Conservation (phyloP, 768 basidiomycete species). For the Auricularia sp. region DNA sequence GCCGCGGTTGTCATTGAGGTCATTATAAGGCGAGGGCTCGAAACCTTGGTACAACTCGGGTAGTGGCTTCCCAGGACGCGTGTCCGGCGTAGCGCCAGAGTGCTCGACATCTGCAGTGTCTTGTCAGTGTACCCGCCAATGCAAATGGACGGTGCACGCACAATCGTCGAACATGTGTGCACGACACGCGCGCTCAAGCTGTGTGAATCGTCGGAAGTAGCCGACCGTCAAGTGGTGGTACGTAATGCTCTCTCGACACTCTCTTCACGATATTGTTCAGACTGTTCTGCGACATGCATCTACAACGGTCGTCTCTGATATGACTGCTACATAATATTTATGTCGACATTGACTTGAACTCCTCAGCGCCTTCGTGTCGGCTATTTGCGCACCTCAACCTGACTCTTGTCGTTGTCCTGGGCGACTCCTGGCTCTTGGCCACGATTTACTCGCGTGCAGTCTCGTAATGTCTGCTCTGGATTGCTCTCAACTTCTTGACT, state of each 20-base stretch:
- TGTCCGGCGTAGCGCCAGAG: slow-evolving; percentile 41
- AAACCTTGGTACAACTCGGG: slow-evolving; percentile 66
- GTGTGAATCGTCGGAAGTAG: no score
- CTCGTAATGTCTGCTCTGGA: no score
- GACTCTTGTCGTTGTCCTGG: background rate
- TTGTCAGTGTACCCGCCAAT: slow-evolving; percentile 3
- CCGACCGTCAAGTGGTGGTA: no score
- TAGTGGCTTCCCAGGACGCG: slow-evolving; percentile 10
- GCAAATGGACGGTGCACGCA: slow-evolving; percentile 13
- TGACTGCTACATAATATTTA: no score
- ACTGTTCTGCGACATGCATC: no score
- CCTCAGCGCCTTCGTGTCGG: background rate
- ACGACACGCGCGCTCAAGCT: background rate
- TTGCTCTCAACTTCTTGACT: no score
- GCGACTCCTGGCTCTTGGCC: no score
- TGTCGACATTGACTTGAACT: no score
- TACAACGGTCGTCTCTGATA: no score
- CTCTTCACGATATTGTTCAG: no score
- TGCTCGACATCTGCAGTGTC: slow-evolving; percentile 71
- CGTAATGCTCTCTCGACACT: no score
- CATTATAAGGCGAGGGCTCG: slow-evolving; percentile 56
- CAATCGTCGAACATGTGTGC: slow-evolving; percentile 32
- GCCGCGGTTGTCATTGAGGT: slow-evolving; percentile 34
- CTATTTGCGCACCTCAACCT: background rate
- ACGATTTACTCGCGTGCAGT: no score